phyloP scores from a whole-genome alignment of 2,329 filamentous ascomycete genomes.

The Fusarium luffae region DNA sequence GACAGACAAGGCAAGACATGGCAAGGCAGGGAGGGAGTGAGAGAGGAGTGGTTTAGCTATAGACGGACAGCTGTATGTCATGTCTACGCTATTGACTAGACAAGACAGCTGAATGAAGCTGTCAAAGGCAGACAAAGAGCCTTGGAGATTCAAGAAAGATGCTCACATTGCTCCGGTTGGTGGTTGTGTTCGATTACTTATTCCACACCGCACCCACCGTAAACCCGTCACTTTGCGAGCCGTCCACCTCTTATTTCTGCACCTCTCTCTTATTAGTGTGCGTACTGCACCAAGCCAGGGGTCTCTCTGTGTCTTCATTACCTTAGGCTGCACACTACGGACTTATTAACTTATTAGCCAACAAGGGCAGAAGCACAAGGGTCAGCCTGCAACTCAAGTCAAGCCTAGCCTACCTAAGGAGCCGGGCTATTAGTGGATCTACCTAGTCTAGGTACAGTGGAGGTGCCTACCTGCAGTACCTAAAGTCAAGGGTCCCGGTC shows the following conservation, averaged over 20 bases:
- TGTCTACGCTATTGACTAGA: conserved; percentile 1
- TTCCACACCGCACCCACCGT: conserved; percentile 47
- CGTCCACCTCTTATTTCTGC: conserved; percentile 10
- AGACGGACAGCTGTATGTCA: not conserved
- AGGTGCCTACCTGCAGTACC: not conserved
- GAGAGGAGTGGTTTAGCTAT: not conserved
- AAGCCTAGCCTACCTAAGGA: conserved; percentile 23
- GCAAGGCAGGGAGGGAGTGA: not conserved
- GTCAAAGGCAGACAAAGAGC: not conserved
- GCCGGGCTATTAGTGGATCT: not conserved
- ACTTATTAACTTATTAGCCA: conserved; percentile 19
- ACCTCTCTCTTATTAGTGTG: not conserved
- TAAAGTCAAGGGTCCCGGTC: conserved; percentile 24
- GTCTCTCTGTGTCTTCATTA: not conserved
- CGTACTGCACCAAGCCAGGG: conserved; percentile 22
- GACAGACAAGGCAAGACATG: conserved; percentile 12
- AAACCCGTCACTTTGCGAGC: conserved; percentile 37
- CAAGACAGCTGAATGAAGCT: conserved; percentile 14
- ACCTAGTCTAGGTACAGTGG: not conserved
- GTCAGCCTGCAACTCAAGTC: conserved; percentile 32
- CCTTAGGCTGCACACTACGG: not conserved
- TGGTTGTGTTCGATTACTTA: conserved; percentile 2
- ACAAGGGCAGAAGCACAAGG: conserved; percentile 35
- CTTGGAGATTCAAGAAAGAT: not conserved
- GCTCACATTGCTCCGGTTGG: conserved; percentile 4